A percentile compares a stretch with the other conserved stretches of the same genome.
phyloP scores from a whole-genome alignment of 2,329 filamentous ascomycete species.

The Grosmannia serpens region DNA sequence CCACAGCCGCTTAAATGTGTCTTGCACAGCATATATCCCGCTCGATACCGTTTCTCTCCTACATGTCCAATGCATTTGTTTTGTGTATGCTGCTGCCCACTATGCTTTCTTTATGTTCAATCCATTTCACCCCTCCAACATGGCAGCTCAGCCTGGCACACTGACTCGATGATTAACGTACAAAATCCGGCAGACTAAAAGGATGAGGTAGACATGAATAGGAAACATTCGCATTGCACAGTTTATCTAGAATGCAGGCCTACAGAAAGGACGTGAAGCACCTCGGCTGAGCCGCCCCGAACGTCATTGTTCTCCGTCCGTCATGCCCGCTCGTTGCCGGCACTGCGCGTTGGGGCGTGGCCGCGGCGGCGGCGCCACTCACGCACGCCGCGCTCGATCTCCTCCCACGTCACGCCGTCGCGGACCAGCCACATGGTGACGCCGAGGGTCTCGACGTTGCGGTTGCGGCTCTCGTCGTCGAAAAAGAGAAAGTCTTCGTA shows the following conservation, averaged over 20 bases:
- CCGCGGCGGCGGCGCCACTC: constrained; percentile 69
- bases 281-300: too few species aligned
- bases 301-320: too few species aligned
- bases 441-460: constrained; percentile 67
- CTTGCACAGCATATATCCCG: background rate
- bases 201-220: background rate
- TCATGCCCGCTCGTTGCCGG: constrained; percentile 3
- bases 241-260: too few species aligned
- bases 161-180: background rate
- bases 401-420: constrained; percentile 65
- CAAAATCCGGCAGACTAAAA: background rate
- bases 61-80: background rate
- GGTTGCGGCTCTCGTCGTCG: constrained; percentile 80
- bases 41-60: background rate
- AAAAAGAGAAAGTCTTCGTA: constrained; percentile 92
- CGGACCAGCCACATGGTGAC: constrained; percentile 75
- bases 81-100: background rate
- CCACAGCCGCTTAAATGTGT: background rate
- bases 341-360: background rate
- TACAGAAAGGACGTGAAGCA: too few species aligned
- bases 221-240: too few species aligned
- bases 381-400: constrained; percentile 67
- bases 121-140: background rate
- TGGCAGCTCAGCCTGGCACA: background rate
- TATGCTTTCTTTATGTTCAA: background rate